Base-by-base conservation (phyloP, 164 flowering plant species). In the Warburgia ugandensis region DNA sequence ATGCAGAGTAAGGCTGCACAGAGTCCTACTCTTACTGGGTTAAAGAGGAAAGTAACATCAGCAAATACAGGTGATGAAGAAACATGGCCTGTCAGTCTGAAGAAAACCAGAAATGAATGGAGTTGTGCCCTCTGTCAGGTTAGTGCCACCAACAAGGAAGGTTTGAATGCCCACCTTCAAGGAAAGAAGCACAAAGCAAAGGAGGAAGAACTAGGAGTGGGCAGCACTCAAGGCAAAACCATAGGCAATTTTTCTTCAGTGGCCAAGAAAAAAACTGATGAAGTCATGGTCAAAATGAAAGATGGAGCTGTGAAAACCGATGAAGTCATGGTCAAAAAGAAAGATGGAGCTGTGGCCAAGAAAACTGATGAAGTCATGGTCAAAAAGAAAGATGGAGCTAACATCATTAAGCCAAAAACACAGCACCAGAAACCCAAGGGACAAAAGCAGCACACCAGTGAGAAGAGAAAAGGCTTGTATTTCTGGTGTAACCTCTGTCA, bases 131-230 rank as follows among this genome's bases (percentile, higher is more conserved):
- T 68, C 19, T 72, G 76, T 56, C 50, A 59, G 45, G 68, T 72
- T 41, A 49, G 28, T 27, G 50, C 68, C 28, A 65, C 76, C 2
- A 36, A 55, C 37, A 63, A 62, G 28, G 58, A 33, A 49, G 64
- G 48, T 38, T 26, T 68, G 43, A 50, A 50, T 3, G 60, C 56
- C 8, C 76, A 72, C 45, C 29, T 72, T 25, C 45, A 29, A 40
- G 77, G 77, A 19, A 72, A 31, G 63, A 63, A 54, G 56, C 77
- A 68, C 64, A 60, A 45, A 53, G 50, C 70, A 3, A 66, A 54
- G 56, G 77, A 63, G 55, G 62, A 63, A 25, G 54, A 19, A 23
- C 41, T 54, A 4, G 21, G n/a, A 21, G 49, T 4, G 14, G n/a
- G 14, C 11, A 54, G 32, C 30, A 10, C 26, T 12, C 41, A 21